Evolutionary conservation across 2,329 filamentous ascomycete genomes (phyloP).

Genomic region (Beauveria sp.): DNA sequence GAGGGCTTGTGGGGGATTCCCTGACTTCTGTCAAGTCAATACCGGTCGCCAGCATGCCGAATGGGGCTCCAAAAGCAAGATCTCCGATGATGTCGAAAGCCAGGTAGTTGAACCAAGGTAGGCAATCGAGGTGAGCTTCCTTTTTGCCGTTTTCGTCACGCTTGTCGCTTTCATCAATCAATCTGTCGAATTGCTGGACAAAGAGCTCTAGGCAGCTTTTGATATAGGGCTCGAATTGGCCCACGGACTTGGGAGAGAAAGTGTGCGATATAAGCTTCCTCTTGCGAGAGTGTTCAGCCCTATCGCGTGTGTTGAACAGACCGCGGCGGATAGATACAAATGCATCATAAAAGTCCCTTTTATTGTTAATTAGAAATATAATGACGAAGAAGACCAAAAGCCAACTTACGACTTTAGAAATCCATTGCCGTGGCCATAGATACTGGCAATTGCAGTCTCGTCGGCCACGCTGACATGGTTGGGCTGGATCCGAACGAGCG

Average conservation of each 20-base stretch:
- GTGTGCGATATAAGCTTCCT: constrained; percentile 83
- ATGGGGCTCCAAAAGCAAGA: constrained; percentile 44
- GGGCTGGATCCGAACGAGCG: constrained; percentile 76
- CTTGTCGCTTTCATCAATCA: constrained; percentile 40
- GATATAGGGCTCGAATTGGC: constrained; percentile 85
- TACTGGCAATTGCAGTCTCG: constrained; percentile 62
- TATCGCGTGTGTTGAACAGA: constrained; percentile 82
- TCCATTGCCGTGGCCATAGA: constrained; percentile 76
- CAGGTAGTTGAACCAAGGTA: constrained; percentile 62
- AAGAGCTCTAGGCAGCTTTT: constrained; percentile 70
- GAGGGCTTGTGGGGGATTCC: constrained; percentile 48
- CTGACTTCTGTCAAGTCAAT: constrained; percentile 70
- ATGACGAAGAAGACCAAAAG: accelerated
- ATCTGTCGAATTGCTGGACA: constrained; percentile 61
- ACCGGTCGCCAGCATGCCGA: constrained; percentile 66
- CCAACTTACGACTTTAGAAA: constrained; percentile 58
- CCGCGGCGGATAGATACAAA: constrained; percentile 82
- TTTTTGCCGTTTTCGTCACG: constrained; percentile 47
- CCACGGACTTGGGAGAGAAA: constrained; percentile 73
- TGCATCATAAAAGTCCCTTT: constrained; percentile 78
- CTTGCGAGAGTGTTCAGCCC: constrained; percentile 77
- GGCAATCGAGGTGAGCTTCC: constrained; percentile 61
- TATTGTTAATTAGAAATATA: background rate
- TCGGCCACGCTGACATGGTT: constrained; percentile 79
- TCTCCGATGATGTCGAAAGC: constrained; percentile 45